Base-by-base conservation (phyloP, 1,139 yeast species). In the Blastobotrys apis region DNA sequence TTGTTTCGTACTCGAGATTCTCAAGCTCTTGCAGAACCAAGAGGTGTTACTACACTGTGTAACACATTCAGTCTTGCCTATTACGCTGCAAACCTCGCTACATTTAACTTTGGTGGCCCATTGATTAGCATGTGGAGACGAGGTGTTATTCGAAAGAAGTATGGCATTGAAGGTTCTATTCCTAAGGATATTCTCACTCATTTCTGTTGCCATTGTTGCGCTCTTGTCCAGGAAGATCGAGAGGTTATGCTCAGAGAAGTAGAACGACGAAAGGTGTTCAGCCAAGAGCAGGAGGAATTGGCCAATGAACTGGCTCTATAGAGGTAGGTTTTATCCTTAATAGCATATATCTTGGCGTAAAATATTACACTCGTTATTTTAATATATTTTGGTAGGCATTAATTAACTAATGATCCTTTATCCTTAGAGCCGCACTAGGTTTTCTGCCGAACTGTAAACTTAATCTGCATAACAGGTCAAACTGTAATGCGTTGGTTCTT, bases 201-300 rank as follows among this genome's bases (percentile, higher is more conserved):
- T 33, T 33, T 39, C 6, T 39, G 43, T 32, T 39, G 43, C 37
- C 43, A 39, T 33, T 39, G 43, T 17, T 39, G 43, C 21, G 43
- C 43, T 19, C 20, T 39, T 21, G 32, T 39, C 8, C 43, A 39
- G 20, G 43, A 39, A 20, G 43, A 39, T 20, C 20, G 16, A 17
- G 43, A 39, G 22, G 33, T 39, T 3, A 23, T 32, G 37, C 25
- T 39, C 19, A 19, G 43, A 22, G 43, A 39, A 19, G 12, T 25
- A 12, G 43, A 39, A 20, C 19, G 37, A 22, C 31, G 43, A 8
- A 39, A 39, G 32, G 6, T 39, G 2, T 39, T 32, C 17, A 23
- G 26, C 10, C 37, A 39, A 13, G 34, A 33, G 22, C 43, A 38
- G 27, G 35, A 10, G 13, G 30, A 31, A n/a, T 29, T 31, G 6